Evolutionary conservation across 768 basidiomycete genomes (phyloP).

Genomic region (Amanita fuliginea): DNA sequence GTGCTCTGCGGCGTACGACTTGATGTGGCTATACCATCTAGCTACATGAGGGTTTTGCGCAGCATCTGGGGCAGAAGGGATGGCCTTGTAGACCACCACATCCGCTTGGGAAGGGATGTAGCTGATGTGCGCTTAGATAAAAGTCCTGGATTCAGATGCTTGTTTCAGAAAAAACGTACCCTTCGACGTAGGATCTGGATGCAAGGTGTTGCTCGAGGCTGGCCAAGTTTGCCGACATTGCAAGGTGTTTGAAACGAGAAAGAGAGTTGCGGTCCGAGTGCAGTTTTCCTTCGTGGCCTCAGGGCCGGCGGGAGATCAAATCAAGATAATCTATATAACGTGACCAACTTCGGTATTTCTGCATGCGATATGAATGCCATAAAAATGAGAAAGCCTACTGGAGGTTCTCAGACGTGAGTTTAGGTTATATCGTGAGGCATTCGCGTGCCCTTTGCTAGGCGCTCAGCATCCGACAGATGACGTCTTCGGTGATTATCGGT

Average conservation of each 20-base stretch:
- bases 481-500: too few species aligned
- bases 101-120: constrained; percentile 92
- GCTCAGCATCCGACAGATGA: too few species aligned
- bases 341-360: neutral
- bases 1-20: constrained; percentile 75
- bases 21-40: constrained; percentile 93
- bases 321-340: neutral
- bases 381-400: too few species aligned
- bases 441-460: too few species aligned
- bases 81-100: constrained; percentile 80
- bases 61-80: constrained; percentile 56
- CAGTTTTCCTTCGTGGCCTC: constrained; percentile 10
- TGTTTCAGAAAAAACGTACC: constrained; percentile 41
- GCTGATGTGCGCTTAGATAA: constrained; percentile 26
- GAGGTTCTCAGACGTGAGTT: too few species aligned
- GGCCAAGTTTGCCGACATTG: constrained; percentile 57
- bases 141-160: neutral
- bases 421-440: too few species aligned
- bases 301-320: constrained; percentile 14
- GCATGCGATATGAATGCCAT: too few species aligned
- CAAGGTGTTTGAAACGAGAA: constrained; percentile 8
- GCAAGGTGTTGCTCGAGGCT: constrained; percentile 83
- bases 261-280: neutral
- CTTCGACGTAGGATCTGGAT: constrained; percentile 82
- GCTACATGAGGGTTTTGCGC: constrained; percentile 60